Conservation (phyloP, 495 filamentous ascomycete genomes). For the Talaromyces proteolyticus region DNA sequence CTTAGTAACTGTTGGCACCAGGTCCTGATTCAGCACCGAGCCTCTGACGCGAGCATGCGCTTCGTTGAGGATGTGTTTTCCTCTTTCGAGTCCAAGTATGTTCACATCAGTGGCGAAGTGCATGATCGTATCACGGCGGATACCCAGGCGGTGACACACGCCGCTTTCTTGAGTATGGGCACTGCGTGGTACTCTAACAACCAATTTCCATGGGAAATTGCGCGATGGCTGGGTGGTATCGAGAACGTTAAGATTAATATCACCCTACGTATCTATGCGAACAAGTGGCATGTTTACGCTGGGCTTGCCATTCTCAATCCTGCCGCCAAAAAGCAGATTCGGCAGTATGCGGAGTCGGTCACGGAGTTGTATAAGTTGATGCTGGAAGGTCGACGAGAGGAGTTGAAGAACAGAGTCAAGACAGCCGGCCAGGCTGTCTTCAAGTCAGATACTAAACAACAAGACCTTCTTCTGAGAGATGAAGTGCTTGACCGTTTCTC, state of each 20-base stretch:
- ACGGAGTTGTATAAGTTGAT: constrained; percentile 96
- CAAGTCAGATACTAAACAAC: constrained; percentile 42
- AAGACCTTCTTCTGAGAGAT: constrained; percentile 69
- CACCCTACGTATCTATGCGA: constrained; percentile 91
- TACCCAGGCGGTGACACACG: constrained; percentile 96
- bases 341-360: constrained; percentile 85
- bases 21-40: constrained; percentile 88
- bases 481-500: constrained; percentile 85
- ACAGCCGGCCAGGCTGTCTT: constrained; percentile 79
- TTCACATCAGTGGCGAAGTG: constrained; percentile 76
- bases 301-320: constrained; percentile 96
- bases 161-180: constrained; percentile 95
- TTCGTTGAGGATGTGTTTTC: constrained; percentile 76
- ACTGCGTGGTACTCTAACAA: constrained; percentile 90
- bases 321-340: constrained; percentile 82
- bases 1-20: constrained; percentile 16
- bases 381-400: constrained; percentile 73
- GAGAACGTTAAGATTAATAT: constrained; percentile 99
- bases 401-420: constrained; percentile 75
- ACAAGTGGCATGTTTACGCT: constrained; percentile 99
- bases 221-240: constrained; percentile 90
- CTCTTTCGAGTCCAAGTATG: constrained; percentile 75
- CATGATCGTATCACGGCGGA: constrained; percentile 98
- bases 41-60: constrained; percentile 65
- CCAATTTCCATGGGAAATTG: constrained; percentile 93